Base-by-base conservation (phyloP, 2,329 filamentous ascomycete species). In the Calonectria fujianensis region DNA sequence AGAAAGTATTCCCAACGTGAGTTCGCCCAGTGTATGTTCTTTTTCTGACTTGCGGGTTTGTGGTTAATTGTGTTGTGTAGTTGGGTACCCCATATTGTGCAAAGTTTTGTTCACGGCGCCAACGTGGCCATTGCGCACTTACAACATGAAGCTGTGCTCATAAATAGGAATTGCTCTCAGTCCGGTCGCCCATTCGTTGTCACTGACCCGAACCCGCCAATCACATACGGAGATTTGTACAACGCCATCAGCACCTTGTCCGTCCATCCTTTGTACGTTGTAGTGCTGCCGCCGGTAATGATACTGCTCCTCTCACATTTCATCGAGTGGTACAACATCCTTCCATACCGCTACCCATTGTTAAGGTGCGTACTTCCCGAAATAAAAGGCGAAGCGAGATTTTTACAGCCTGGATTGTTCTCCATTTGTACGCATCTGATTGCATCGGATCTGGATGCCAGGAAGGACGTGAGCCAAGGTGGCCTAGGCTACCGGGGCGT, bases 61-160 rank as follows among this genome's bases (percentile, higher is more conserved):
- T 24, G 45, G 45, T 13, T 48, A 13, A 24, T 11, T 48, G 3
- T 48, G 11, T 18, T 20, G 45, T 9, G n/a, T 3, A 61, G 54
- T 24, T 61, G 54, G 54, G n/a, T 27, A 3, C 54, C 54, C 18
- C 54, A 61, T 18, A 39, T 61, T n/a, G 54, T 61, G 16, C 54
- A 61, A n/a, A 61, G 54, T 13, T 61, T 61, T 61, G 54, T 61
- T n/a, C 54, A 61, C n/a, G 54, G 54, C 10, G 54, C 54, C n/a
- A 61, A 61, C 27, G 54, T 61, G 35, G 54, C 54, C 9, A 61
- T 27, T 39, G 54, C 54, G 32, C 54, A 61, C n/a, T 27, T 61
- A 13, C 32, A 61, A 24, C 54, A 61, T 6, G 54, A 61, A 27
- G 54, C 54, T 3, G 32, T 61, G 5, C 54, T 61, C 2, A 20